These are phyloP conservation scores for Penicillium crystallinum DNA, from an alignment of 495 filamentous ascomycete species.

Conservation along the genomic window DNA sequence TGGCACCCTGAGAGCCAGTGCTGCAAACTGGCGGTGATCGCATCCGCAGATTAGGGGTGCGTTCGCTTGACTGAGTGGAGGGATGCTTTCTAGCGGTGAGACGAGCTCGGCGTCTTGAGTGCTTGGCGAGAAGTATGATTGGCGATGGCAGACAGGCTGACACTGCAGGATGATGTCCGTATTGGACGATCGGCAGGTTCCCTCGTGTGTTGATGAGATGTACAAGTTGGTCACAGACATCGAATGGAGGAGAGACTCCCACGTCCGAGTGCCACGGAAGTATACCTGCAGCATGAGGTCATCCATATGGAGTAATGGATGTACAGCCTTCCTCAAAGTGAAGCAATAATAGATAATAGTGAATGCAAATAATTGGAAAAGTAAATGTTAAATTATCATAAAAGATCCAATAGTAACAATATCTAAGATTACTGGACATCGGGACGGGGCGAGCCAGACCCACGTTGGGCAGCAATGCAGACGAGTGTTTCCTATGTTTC, in stretches of 20 bases:
- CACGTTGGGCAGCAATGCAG: constrained; percentile 47
- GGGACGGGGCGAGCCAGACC: constrained; percentile 25
- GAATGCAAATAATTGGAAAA: not conserved
- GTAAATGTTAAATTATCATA: not conserved
- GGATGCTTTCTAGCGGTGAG: constrained; percentile 29
- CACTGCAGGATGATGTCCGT: constrained; percentile 26
- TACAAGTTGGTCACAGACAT: not conserved
- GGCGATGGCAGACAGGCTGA: constrained; percentile 16
- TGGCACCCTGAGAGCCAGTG: constrained; percentile 22
- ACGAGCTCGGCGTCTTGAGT: constrained; percentile 15
- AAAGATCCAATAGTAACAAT: not conserved
- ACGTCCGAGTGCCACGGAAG: constrained; percentile 16
- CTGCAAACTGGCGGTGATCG: constrained; percentile 29
- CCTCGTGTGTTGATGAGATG: constrained; percentile 9
- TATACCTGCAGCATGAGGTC: not conserved
- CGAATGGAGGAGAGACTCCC: constrained; percentile 18
- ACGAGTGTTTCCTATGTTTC: not conserved
- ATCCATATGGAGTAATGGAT: not conserved
- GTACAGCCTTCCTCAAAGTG: not conserved
- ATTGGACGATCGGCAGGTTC: constrained; percentile 24
- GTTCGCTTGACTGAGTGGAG: constrained; percentile 16
- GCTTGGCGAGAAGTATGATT: constrained; percentile 24
- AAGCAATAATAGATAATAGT: not conserved
- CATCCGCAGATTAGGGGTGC: constrained; percentile 15
- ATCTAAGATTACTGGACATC: constrained; percentile 6